Conservation (phyloP, 257 asterid species). For the Marsdenia floribunda region DNA sequence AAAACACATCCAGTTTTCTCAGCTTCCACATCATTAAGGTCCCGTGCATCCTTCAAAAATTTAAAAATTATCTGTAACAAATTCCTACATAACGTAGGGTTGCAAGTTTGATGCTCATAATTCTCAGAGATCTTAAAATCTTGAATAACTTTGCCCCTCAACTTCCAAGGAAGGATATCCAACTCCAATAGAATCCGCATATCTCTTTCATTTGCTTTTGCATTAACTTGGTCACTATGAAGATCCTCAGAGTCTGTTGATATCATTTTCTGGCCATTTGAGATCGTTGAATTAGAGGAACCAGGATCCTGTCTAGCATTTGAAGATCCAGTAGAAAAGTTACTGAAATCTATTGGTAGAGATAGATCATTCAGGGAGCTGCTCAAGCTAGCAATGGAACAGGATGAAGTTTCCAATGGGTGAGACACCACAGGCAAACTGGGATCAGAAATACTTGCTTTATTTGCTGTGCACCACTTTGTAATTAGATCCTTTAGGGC, state of each 20-base stretch:
- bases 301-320: conserved; percentile 30
- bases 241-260: conserved; percentile 11
- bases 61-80: conserved; percentile 33
- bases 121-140: conserved; percentile 36
- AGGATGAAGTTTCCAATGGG: conserved; percentile 48
- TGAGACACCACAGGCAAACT: conserved; percentile 24
- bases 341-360: conserved; percentile 57
- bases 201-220: conserved; percentile 24
- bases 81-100: conserved; percentile 27
- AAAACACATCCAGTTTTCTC: conserved; percentile 61
- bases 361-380: conserved; percentile 55
- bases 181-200: conserved; percentile 32
- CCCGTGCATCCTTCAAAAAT: conserved; percentile 61
- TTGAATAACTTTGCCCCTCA: conserved; percentile 47
- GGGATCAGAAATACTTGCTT: conserved; percentile 45
- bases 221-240: conserved; percentile 11
- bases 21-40: conserved; percentile 48
- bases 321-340: conserved; percentile 41
- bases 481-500: conserved; percentile 52
- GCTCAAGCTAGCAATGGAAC: conserved; percentile 64
- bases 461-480: conserved; percentile 50
- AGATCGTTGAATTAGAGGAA: conserved; percentile 18
- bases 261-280: conserved; percentile 13
- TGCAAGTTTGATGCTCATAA: conserved; percentile 28
- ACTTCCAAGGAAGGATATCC: conserved; percentile 65